phyloP scores from a whole-genome alignment of 2,329 filamentous ascomycete species.

The Metarhizium sp. region DNA sequence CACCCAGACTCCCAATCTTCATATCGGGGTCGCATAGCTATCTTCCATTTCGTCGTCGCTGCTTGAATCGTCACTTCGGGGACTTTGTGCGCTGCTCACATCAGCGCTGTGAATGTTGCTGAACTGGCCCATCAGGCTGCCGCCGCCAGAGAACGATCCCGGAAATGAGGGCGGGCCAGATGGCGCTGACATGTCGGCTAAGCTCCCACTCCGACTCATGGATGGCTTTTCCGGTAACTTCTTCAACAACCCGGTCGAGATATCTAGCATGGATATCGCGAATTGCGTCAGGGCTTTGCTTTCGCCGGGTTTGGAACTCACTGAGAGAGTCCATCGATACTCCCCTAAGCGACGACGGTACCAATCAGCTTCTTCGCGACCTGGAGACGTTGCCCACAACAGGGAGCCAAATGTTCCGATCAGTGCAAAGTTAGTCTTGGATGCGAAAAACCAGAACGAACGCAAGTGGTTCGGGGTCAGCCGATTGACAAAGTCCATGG shows the following conservation, averaged over 20 bases:
- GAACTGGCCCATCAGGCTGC: constrained; percentile 29
- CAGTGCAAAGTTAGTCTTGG: constrained; percentile 83
- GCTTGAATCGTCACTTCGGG: constrained; percentile 37
- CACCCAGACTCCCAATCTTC: not conserved
- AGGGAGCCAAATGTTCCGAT: constrained; percentile 91
- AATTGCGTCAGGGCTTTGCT: constrained; percentile 53
- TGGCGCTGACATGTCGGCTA: constrained; percentile 33
- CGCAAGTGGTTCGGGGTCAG: constrained; percentile 76
- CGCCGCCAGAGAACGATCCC: constrained; percentile 21
- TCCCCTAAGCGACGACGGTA: constrained; percentile 78
- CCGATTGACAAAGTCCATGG: constrained; percentile 95
- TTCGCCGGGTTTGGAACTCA: constrained; percentile 65
- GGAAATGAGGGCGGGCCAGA: constrained; percentile 15
- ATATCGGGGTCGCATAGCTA: constrained; percentile 15
- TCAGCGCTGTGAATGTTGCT: constrained; percentile 38
- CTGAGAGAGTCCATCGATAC: constrained; percentile 88
- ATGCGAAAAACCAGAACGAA: constrained; percentile 89
- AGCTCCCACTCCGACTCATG: constrained; percentile 46
- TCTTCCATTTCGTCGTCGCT: constrained; percentile 47
- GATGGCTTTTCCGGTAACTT: constrained; percentile 62
- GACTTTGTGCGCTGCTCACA: constrained; percentile 42
- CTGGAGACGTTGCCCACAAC: constrained; percentile 81
- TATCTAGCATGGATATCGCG: constrained; percentile 70
- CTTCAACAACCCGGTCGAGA: constrained; percentile 58
- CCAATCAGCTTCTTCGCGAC: constrained; percentile 83